Percentiles rank a stretch among this genome's conserved stretches.
These are phyloP conservation scores for Plantago elongata DNA, from an alignment of 257 asterid genomes.

Conservation along the genomic window DNA sequence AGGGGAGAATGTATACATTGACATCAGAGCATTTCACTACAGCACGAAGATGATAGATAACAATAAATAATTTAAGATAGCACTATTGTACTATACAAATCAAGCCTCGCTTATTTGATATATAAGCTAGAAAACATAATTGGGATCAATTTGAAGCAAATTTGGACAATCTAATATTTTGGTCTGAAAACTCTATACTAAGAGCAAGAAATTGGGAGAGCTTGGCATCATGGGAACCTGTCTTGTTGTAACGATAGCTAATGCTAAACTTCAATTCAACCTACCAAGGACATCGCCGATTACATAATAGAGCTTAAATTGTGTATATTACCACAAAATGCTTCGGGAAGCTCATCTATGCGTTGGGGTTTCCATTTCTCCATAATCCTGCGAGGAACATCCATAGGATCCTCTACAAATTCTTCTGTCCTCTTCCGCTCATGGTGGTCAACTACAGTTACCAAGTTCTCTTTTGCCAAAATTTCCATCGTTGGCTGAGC, in stretches of 20 bases:
- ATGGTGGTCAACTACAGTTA: constrained; percentile 73
- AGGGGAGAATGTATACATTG: no score
- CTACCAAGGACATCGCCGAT: background rate
- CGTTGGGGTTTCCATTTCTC: constrained; percentile 89
- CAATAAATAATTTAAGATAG: no score
- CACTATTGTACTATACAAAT: no score
- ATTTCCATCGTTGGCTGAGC: constrained; percentile 97
- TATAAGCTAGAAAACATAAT: no score
- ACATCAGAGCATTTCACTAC: no score
- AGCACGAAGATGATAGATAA: no score
- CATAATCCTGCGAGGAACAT: constrained; percentile 73
- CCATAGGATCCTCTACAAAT: constrained; percentile 89
- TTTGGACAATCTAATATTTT: constrained; percentile 7
- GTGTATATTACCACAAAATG: constrained; percentile 70
- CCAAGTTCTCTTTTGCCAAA: constrained; percentile 82
- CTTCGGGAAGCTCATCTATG: constrained; percentile 88
- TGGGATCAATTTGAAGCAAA: background rate
- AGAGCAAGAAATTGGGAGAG: no score
- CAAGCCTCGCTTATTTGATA: no score
- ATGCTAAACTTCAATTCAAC: constrained; percentile 1
- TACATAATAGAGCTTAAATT: constrained; percentile 5
- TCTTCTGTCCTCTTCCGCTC: constrained; percentile 50
- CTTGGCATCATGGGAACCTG: no score
- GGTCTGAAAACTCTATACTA: no score
- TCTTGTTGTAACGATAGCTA: background rate